phyloP scores from a whole-genome alignment of 2,329 filamentous ascomycete genomes.

The Sporothrix pseudoabietina region DNA sequence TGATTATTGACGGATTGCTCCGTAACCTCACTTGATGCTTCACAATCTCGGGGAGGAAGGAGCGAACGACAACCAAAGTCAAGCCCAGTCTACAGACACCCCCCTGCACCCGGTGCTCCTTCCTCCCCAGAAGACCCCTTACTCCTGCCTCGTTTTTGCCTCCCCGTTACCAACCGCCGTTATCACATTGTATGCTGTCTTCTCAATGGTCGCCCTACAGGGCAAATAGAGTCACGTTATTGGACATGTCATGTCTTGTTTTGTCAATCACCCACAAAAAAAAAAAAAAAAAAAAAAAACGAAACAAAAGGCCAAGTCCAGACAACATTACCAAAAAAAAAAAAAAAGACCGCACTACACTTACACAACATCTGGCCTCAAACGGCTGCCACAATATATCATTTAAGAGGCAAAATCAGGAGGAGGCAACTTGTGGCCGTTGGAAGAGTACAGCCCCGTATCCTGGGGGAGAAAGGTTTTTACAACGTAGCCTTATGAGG shows the following conservation, averaged over 20 bases:
- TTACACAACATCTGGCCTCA: not conserved
- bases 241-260: not conserved
- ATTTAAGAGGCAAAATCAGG: not conserved
- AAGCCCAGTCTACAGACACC: not conserved
- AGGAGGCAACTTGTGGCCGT: slow-evolving; percentile 18
- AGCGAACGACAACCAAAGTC: not conserved
- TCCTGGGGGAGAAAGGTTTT: not conserved
- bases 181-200: not conserved
- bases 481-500: not conserved
- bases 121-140: not conserved
- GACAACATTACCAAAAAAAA: not conserved
- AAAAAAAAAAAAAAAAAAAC: not conserved
- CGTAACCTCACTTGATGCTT: not conserved
- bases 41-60: not conserved
- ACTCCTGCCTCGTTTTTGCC: slow-evolving; percentile 12
- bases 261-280: not conserved
- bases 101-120: not conserved
- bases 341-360: not conserved
- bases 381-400: not conserved
- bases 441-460: not conserved
- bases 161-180: slow-evolving; percentile 14
- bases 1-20: not conserved
- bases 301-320: not conserved
- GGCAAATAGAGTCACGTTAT: slow-evolving; percentile 20
- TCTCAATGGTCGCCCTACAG: slow-evolving; percentile 33